Conservation (phyloP, 371 early-diverging fungal species). For the Mucor lusitanicus region DNA sequence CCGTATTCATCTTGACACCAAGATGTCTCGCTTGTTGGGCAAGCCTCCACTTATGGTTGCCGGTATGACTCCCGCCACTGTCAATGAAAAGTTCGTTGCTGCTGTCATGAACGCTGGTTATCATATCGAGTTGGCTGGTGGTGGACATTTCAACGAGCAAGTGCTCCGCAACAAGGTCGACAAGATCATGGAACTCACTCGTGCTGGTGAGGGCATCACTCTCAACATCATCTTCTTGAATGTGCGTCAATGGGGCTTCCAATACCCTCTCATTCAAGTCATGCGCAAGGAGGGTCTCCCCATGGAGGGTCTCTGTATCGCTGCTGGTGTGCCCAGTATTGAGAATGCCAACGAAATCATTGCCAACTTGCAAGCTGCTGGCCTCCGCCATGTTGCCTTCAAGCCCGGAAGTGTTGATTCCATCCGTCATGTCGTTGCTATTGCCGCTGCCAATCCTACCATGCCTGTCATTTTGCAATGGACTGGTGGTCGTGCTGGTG, state of each 20-base stretch:
- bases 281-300: slow-evolving; percentile 93
- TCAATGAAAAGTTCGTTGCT: slow-evolving; percentile 73
- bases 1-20: slow-evolving; percentile 86
- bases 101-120: slow-evolving; percentile 95
- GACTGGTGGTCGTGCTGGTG: slow-evolving; percentile 98
- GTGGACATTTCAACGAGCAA: slow-evolving; percentile 91
- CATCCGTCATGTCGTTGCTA: slow-evolving; percentile 80
- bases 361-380: slow-evolving; percentile 71
- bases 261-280: slow-evolving; percentile 85
- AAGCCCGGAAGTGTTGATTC: slow-evolving; percentile 91
- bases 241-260: slow-evolving; percentile 95
- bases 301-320: slow-evolving; percentile 88
- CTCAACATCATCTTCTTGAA: slow-evolving; percentile 93
- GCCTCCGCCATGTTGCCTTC: slow-evolving; percentile 90
- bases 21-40: slow-evolving; percentile 86
- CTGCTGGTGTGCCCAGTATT: slow-evolving; percentile 93
- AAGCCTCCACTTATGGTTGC: slow-evolving; percentile 91
- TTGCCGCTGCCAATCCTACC: slow-evolving; percentile 87
- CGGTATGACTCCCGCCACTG: slow-evolving; percentile 91
- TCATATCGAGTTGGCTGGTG: slow-evolving; percentile 93
- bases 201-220: slow-evolving; percentile 88
- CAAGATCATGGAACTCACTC: slow-evolving; percentile 74
- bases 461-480: slow-evolving; percentile 94
- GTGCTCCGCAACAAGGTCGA: slow-evolving; percentile 82
- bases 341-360: slow-evolving; percentile 92